Evolutionary conservation across 768 basidiomycete genomes (phyloP).

Genomic region (Mycena venus): DNA sequence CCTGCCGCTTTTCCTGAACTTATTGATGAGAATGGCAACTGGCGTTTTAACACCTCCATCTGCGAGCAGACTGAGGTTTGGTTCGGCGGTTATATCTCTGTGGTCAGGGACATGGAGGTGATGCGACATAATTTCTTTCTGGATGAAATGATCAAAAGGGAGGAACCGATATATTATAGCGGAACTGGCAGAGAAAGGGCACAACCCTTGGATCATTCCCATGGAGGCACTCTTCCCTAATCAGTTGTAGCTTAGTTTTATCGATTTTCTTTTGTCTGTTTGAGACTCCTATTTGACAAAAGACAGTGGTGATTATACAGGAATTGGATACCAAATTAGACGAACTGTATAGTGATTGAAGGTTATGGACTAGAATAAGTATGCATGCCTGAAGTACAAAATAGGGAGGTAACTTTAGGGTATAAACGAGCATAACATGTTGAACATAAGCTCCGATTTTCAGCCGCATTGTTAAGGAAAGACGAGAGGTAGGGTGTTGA

Average conservation of each 20-base stretch:
- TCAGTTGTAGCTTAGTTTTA: neutral
- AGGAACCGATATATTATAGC: conserved; percentile 5
- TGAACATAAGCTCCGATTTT: too few relatives aligned
- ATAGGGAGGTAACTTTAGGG: too few relatives aligned
- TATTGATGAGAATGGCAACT: neutral
- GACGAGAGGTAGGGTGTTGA: too few relatives aligned
- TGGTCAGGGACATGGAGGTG: conserved; percentile 1
- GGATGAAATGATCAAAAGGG: conserved; percentile 13
- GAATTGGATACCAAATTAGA: too few relatives aligned
- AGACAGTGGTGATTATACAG: too few relatives aligned
- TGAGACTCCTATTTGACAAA: too few relatives aligned
- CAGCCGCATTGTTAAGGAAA: too few relatives aligned
- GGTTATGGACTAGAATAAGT: too few relatives aligned
- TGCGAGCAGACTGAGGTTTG: conserved; percentile 10
- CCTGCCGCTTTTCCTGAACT: conserved; percentile 18
- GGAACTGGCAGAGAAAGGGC: neutral
- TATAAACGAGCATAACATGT: too few relatives aligned
- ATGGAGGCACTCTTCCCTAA: neutral
- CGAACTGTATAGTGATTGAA: too few relatives aligned
- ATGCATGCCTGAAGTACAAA: too few relatives aligned
- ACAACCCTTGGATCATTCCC: neutral
- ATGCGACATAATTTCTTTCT: neutral
- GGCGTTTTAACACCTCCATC: conserved; percentile 7
- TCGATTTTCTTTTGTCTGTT: too few relatives aligned
- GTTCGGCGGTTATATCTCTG: conserved; percentile 6